phyloP scores from a whole-genome alignment of 2,329 filamentous ascomycete species.

The Aureobasidium zeae region DNA sequence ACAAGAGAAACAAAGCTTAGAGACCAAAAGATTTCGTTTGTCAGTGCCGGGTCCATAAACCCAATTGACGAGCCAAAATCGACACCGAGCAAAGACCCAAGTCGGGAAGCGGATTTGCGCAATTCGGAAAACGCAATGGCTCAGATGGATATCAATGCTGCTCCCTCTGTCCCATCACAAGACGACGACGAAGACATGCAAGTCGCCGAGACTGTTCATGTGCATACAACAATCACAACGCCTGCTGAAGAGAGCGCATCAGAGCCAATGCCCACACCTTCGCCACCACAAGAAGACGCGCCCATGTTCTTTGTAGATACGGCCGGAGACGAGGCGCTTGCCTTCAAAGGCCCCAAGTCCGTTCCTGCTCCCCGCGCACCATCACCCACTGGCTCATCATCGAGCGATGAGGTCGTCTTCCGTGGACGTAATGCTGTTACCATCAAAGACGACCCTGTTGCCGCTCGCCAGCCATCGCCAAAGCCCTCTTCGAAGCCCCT shows the following conservation, averaged over 20 bases:
- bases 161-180: constrained; percentile 10
- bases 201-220: constrained; percentile 10
- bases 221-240: constrained; percentile 13
- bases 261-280: constrained; percentile 8
- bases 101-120: constrained; percentile 25
- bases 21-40: constrained; percentile 48
- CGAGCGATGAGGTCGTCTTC: constrained; percentile 68
- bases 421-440: constrained; percentile 39
- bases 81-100: constrained; percentile 24
- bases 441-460: constrained; percentile 23
- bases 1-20: constrained; percentile 44
- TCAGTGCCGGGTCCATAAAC: constrained; percentile 47
- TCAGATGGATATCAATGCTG: constrained; percentile 25
- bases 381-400: constrained; percentile 43
- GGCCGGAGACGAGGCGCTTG: constrained; percentile 25
- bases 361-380: constrained; percentile 27
- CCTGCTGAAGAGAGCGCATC: neutral
- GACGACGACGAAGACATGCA: constrained; percentile 18
- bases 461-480: neutral
- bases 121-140: constrained; percentile 25
- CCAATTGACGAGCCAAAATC: constrained; percentile 24
- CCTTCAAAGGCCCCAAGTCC: constrained; percentile 13
- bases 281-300: constrained; percentile 11
- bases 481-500: constrained; percentile 5
- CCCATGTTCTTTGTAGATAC: constrained; percentile 27